A percentile compares a stretch with the other conserved stretches of the same genome.
Conservation (phyloP, 345 rosid species). For the Limnanthes douglasii region DNA sequence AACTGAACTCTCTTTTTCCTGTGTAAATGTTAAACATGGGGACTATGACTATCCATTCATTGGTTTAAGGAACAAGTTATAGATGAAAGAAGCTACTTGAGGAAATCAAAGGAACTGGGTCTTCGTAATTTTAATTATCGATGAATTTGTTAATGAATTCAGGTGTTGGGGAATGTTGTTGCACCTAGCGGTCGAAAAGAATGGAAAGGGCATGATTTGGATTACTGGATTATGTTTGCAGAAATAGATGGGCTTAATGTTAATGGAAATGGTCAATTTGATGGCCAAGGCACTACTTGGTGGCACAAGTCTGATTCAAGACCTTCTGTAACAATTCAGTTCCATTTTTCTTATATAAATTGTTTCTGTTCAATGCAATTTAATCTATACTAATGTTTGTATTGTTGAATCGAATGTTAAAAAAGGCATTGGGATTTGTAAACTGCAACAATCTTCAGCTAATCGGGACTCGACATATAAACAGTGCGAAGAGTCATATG, state of each 20-base stretch:
- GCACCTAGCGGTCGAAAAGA: slow-evolving; percentile 13
- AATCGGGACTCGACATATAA: slow-evolving; percentile 13
- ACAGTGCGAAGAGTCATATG: slow-evolving; percentile 24
- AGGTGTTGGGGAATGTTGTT: slow-evolving; percentile 17
- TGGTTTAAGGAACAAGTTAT: no score
- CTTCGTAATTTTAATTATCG: not conserved
- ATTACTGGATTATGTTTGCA: slow-evolving; percentile 17
- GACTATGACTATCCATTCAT: no score
- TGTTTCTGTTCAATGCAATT: not conserved
- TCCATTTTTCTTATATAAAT: not conserved
- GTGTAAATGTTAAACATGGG: no score
- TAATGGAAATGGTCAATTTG: slow-evolving; percentile 15
- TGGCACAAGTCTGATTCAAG: slow-evolving; percentile 21
- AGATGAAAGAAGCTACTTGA: not conserved
- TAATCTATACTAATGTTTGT: not conserved
- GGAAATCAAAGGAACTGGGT: not conserved
- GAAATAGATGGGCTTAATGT: slow-evolving; percentile 14
- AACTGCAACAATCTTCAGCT: slow-evolving; percentile 16
- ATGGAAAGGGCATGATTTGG: slow-evolving; percentile 15
- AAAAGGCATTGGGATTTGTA: slow-evolving; percentile 19
- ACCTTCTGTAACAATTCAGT: slow-evolving; percentile 13
- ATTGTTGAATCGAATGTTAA: not conserved
- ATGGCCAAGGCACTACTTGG: slow-evolving; percentile 29
- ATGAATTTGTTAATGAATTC: slow-evolving; percentile 2
- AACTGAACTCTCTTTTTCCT: no score